A percentile compares a stretch with the other conserved stretches of the same genome.
Evolutionary conservation across 192 early-diverging fungal genomes (phyloP).

Genomic region (Rhizoclosmatium globosum): DNA sequence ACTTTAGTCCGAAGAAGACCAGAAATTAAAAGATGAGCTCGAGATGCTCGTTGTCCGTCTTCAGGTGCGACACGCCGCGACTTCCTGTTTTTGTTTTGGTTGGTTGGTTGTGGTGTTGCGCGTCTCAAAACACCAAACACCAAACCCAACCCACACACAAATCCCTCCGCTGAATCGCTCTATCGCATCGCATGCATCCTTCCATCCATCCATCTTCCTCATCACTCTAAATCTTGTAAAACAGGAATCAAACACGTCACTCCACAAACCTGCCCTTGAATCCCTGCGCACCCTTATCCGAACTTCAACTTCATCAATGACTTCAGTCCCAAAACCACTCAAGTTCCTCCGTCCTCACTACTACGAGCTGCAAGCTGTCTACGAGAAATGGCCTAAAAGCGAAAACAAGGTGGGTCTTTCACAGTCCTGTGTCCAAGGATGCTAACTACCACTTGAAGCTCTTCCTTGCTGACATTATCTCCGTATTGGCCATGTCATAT

Average conservation of each 20-base stretch:
- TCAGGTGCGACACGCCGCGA: constrained; percentile 62
- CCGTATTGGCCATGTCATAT: constrained; percentile 97
- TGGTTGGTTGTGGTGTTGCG: not conserved
- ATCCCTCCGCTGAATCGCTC: too few relatives aligned
- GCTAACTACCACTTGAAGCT: constrained; percentile 53
- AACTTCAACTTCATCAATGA: constrained; percentile 97
- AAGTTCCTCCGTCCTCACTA: constrained; percentile 95
- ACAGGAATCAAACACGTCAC: constrained; percentile 73
- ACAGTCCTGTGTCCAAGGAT: not conserved
- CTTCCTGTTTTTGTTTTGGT: too few relatives aligned
- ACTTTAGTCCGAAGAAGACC: constrained; percentile 94
- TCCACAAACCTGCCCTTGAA: constrained; percentile 89
- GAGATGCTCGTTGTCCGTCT: constrained; percentile 95
- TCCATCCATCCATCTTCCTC: too few relatives aligned
- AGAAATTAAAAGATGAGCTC: constrained; percentile 89
- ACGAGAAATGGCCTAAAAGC: constrained; percentile 75
- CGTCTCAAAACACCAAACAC: not conserved
- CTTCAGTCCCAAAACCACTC: constrained; percentile 98
- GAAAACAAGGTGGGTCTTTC: constrained; percentile 74
- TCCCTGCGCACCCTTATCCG: constrained; percentile 88
- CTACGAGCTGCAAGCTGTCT: constrained; percentile 69
- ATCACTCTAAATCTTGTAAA: not conserved
- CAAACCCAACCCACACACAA: not conserved
- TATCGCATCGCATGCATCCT: too few relatives aligned
- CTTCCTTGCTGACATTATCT: constrained; percentile 93